Evolutionary conservation across 2,329 filamentous ascomycete genomes (phyloP).

Genomic region (Trichoderma hamatum): DNA sequence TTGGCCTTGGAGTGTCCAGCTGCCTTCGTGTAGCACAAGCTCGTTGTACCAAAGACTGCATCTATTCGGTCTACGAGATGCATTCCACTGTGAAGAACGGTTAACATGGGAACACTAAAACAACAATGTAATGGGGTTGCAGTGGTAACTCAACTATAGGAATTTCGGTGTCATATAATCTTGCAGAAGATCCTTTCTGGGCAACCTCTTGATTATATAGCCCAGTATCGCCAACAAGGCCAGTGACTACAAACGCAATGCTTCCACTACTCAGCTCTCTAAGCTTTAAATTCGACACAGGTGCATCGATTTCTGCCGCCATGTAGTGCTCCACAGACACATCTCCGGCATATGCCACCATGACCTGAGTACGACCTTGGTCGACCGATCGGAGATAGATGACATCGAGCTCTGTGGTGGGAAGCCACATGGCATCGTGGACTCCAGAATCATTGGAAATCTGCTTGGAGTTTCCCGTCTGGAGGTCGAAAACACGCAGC

Average conservation of each 20-base stretch:
- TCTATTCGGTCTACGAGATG: conserved; percentile 37
- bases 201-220: conserved; percentile 40
- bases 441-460: conserved; percentile 37
- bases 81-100: conserved; percentile 37
- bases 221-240: conserved; percentile 38
- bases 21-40: conserved; percentile 34
- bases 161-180: conserved; percentile 41
- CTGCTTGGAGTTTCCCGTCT: conserved; percentile 34
- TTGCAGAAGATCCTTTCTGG: conserved; percentile 36
- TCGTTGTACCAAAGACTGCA: conserved; percentile 46
- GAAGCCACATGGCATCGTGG: conserved; percentile 44
- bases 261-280: conserved; percentile 40
- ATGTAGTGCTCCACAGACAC: conserved; percentile 33
- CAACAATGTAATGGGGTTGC: not conserved
- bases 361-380: conserved; percentile 39
- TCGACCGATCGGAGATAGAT: conserved; percentile 31
- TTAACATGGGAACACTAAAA: conserved; percentile 31
- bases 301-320: conserved; percentile 39
- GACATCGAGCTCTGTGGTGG: conserved; percentile 30
- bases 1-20: conserved; percentile 37
- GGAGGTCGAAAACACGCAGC: conserved; percentile 41
- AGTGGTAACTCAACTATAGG: conserved; percentile 32
- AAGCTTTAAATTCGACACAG: conserved; percentile 41
- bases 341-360: conserved; percentile 35
- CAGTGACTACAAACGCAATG: conserved; percentile 43